These are phyloP conservation scores for Kwoniella sp. DNA, from an alignment of 768 basidiomycete genomes.

Conservation along the genomic window DNA sequence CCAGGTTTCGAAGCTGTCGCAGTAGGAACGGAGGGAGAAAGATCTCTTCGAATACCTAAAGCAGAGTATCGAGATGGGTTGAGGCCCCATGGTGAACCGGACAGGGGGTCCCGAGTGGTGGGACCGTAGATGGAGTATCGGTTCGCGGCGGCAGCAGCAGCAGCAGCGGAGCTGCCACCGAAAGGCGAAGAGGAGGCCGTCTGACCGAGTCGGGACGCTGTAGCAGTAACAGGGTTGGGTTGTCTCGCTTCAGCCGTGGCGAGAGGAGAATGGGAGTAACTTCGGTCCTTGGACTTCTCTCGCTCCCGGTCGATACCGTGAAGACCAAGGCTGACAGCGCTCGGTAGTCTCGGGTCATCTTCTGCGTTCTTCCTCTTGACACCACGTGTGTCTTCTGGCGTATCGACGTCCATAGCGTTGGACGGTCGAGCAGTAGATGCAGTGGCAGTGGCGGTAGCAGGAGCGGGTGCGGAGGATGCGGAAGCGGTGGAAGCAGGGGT, in stretches of 20 bases:
- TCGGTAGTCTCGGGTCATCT: constrained; percentile 31
- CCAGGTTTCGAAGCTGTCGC: constrained; percentile 11
- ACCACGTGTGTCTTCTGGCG: constrained; percentile 38
- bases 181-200: constrained; percentile 9
- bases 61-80: constrained; percentile 34
- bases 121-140: constrained; percentile 48
- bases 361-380: constrained; percentile 49
- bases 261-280: constrained; percentile 35
- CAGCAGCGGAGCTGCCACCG: constrained; percentile 7
- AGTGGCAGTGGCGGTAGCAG: constrained; percentile 4
- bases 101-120: constrained; percentile 32
- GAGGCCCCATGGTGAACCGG: constrained; percentile 29
- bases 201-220: constrained; percentile 23
- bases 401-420: constrained; percentile 25
- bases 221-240: constrained; percentile 17
- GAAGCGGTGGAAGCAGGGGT: constrained; percentile 20
- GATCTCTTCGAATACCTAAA: constrained; percentile 28
- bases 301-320: constrained; percentile 28
- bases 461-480: constrained; percentile 15
- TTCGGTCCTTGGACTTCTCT: constrained; percentile 29
- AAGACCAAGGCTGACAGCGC: constrained; percentile 26
- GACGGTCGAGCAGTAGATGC: constrained; percentile 5
- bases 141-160: constrained; percentile 13
- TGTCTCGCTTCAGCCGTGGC: constrained; percentile 19
- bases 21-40: constrained; percentile 22